Conservation (phyloP, 495 filamentous ascomycete species). For the Xylaria flabelliformis region DNA sequence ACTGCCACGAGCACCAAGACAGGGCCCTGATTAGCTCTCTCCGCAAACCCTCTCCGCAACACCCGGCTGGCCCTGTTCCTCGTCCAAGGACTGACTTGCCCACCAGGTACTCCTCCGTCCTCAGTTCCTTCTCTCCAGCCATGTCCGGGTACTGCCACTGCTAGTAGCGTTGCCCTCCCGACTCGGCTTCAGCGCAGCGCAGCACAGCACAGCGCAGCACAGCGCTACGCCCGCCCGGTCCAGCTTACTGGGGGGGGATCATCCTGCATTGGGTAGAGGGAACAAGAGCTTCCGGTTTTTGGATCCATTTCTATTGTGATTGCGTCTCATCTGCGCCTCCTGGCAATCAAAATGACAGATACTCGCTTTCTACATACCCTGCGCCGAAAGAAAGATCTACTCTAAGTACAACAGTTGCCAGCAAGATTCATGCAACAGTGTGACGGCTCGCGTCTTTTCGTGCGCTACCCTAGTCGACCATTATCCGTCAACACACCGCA, state of each 20-base stretch:
- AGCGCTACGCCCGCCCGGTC: slow-evolving; percentile 6
- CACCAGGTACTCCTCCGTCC: neutral
- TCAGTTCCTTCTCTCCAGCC: neutral
- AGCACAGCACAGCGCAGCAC: neutral
- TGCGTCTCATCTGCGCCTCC: slow-evolving; percentile 23
- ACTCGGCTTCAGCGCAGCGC: neutral
- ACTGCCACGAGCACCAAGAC: slow-evolving; percentile 22
- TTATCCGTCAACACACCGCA: neutral
- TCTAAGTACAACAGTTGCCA: slow-evolving; percentile 1
- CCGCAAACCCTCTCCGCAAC: slow-evolving; percentile 11
- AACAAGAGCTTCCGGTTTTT: slow-evolving; percentile 27
- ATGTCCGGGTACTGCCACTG: neutral
- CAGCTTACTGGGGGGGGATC: slow-evolving; percentile 13
- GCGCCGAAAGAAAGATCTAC: slow-evolving; percentile 19
- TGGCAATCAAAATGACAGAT: slow-evolving; percentile 26
- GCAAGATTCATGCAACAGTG: slow-evolving; percentile 11
- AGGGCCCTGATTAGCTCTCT: slow-evolving; percentile 22
- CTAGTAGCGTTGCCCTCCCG: neutral
- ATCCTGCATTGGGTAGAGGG: slow-evolving; percentile 23
- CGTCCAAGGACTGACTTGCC: neutral
- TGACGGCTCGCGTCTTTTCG: slow-evolving; percentile 14
- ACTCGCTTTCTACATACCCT: slow-evolving; percentile 19
- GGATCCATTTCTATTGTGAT: slow-evolving; percentile 20
- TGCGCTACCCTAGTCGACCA: slow-evolving; percentile 11
- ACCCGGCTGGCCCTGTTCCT: slow-evolving; percentile 15